These are phyloP conservation scores for Fomitopsis pulvina DNA, from an alignment of 768 basidiomycete species.

Conservation along the genomic window DNA sequence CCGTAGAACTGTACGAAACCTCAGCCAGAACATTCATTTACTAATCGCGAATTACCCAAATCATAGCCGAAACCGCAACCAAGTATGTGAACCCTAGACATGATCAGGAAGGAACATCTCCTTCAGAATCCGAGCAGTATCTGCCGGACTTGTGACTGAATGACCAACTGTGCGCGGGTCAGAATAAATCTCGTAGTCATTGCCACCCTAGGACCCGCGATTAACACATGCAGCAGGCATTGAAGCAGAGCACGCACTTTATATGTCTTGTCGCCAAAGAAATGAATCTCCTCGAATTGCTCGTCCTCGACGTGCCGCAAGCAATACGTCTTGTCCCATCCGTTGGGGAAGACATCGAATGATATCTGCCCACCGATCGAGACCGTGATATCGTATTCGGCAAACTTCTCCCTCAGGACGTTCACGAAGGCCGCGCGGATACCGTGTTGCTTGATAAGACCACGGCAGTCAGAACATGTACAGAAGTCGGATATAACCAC, in stretches of 20 bases:
- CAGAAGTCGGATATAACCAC: neutral
- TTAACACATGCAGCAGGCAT: neutral
- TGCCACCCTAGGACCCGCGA: constrained; percentile 68
- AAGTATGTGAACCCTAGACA: too few species aligned
- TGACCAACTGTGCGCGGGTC: constrained; percentile 88
- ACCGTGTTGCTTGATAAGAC: constrained; percentile 46
- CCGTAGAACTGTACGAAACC: too few species aligned
- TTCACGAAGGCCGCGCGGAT: constrained; percentile 72
- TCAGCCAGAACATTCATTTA: too few species aligned
- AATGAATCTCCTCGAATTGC: constrained; percentile 90
- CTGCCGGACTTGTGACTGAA: constrained; percentile 62
- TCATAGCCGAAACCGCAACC: too few species aligned
- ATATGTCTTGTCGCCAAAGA: constrained; percentile 94
- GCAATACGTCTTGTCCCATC: constrained; percentile 97
- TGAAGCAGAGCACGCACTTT: constrained; percentile 34
- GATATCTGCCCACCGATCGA: constrained; percentile 95
- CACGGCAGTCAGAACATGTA: neutral
- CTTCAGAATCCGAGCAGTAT: constrained; percentile 64
- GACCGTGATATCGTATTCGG: constrained; percentile 79
- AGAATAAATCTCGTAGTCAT: constrained; percentile 86
- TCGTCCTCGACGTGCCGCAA: constrained; percentile 78
- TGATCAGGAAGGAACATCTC: constrained; percentile 47
- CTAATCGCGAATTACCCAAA: too few species aligned
- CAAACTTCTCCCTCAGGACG: constrained; percentile 74
- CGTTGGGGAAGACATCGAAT: constrained; percentile 86